These are phyloP conservation scores for Penicillium occitanis DNA, from an alignment of 2,329 filamentous ascomycete species.

Conservation along the genomic window DNA sequence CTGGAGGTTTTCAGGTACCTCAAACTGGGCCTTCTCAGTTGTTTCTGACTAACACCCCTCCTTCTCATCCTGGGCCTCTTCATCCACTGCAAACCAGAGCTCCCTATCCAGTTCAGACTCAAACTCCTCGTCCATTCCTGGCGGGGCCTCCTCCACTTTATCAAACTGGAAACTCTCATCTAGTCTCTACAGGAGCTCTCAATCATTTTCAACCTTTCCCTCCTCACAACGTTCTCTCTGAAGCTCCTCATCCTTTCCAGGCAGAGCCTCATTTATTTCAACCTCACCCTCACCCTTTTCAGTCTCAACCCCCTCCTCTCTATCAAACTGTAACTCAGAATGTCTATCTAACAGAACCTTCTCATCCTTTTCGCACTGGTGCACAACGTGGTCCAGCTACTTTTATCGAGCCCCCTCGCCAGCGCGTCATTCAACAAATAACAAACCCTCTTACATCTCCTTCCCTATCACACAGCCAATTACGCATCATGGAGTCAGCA, in stretches of 20 bases:
- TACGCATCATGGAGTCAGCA: conserved; percentile 5
- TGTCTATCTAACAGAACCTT: neutral
- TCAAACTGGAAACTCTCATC: neutral
- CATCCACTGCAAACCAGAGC: neutral
- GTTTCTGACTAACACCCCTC: neutral
- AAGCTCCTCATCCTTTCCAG: neutral
- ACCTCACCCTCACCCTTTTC: neutral
- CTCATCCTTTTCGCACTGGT: neutral
- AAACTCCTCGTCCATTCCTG: neutral
- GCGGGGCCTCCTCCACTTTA: neutral
- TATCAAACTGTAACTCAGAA: neutral
- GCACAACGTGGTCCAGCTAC: neutral
- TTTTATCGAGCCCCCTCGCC: neutral
- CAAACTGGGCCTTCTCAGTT: neutral
- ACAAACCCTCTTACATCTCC: neutral
- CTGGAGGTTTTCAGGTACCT: neutral
- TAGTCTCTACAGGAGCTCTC: neutral
- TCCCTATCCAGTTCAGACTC: neutral
- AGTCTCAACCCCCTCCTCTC: neutral
- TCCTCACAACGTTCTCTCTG: neutral
- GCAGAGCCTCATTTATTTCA: neutral
- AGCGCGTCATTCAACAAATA: neutral
- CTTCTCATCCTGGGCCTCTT: neutral
- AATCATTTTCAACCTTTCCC: neutral
- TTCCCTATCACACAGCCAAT: neutral